Evolutionary conservation across 768 basidiomycete species (phyloP), one percentile per base, ranked within the genome.

Genomic region (Termitomyces sp.): DNA sequence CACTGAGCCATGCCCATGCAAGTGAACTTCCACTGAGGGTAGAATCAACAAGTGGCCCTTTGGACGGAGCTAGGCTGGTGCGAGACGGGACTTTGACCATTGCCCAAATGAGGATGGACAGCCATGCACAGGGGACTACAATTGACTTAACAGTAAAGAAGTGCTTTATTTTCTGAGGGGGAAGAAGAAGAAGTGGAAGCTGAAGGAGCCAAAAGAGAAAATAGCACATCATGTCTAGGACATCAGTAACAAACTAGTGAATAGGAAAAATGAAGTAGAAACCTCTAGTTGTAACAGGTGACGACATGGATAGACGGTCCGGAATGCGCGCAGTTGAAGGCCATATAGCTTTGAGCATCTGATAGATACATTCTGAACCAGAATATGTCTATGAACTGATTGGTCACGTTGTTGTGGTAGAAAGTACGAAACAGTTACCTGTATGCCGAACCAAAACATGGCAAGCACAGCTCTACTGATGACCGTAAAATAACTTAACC

Each of bases 261-360:
- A 28, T 76, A 93, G 59, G 20, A 4, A 22, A 41, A 44, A 46
- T 13, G 29, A 29, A 18, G n/a, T 37, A 52, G 56, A 10, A 65
- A 78, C 85, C 84, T 50, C 79, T 74, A 4, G 83, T 84, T 3
- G 87, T 90, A 52, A 90, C 88, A 55, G 81, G 75, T 13, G 86
- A 76, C 13, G 70, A 72, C 5, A 72, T 71, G 13, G 88, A 72
- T 4, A 92, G 75, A 54, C 75, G 79, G 64, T 92, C 92, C 0
- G 85, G 85, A 31, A 92, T 68, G 50, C 71, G 78, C 16, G 81
- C 80, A 41, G 83, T 76, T 0, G 85, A 84, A 0, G 90, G 90
- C 90, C 90, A 92, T 29, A 92, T 88, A 1, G 90, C 90, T 66
- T 87, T 89, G 16, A 90, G 73, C 87, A 89, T 90, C 68, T 90